A percentile compares a stretch with the other conserved stretches of the same genome.
Evolutionary conservation across 2,329 filamentous ascomycete species (phyloP).

Genomic region (Claviceps sorghi): DNA sequence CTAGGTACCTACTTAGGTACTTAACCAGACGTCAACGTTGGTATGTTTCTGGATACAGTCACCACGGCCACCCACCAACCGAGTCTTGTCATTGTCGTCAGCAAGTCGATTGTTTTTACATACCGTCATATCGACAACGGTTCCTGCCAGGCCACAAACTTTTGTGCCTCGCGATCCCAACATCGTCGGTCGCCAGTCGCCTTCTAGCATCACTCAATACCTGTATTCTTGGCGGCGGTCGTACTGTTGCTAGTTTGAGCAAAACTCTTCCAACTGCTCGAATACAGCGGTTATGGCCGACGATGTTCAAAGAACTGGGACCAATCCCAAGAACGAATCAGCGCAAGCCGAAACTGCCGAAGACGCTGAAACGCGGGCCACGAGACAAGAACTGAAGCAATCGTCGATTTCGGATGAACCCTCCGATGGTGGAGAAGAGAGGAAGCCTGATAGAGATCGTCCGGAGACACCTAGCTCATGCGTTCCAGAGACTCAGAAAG

Average conservation of each 20-base stretch:
- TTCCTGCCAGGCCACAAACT: background rate
- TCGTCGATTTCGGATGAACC: conserved; percentile 41
- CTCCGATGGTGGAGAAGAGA: conserved; percentile 3
- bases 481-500: conserved; percentile 18
- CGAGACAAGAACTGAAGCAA: conserved; percentile 50
- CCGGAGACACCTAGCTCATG: conserved; percentile 22
- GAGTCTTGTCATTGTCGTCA: background rate
- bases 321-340: conserved; percentile 24
- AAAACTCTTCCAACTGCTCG: too few relatives aligned
- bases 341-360: conserved; percentile 29
- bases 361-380: conserved; percentile 48
- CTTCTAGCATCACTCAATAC: too few relatives aligned
- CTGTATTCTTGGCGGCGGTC: too few relatives aligned
- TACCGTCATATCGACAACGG: background rate
- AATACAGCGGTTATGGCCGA: conserved; percentile 25
- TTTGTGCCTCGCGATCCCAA: background rate
- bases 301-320: conserved; percentile 25
- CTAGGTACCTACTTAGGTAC: too few relatives aligned
- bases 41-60: too few relatives aligned
- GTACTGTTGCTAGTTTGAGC: background rate
- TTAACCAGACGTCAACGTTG: too few relatives aligned
- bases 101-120: background rate
- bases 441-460: conserved; percentile 10
- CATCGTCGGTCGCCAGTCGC: background rate
- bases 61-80: too few relatives aligned